A percentile compares a stretch with the other conserved stretches of the same genome.
Evolutionary conservation across 2,329 filamentous ascomycete genomes (phyloP).

Genomic region (Epichloe scottii): DNA sequence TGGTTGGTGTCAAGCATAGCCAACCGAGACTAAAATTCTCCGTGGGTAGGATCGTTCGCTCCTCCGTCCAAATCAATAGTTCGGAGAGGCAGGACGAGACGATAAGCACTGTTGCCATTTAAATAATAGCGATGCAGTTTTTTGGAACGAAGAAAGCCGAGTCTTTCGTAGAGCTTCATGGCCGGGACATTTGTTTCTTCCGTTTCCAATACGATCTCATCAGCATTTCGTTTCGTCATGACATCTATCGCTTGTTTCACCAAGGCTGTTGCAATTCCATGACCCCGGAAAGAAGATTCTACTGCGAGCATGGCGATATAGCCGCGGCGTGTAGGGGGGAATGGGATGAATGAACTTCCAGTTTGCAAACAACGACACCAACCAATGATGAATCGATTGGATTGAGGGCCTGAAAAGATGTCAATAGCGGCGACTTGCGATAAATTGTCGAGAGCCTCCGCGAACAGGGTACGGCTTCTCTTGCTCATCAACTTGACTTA

Average conservation of each 20-base stretch:
- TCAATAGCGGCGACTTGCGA: slow-evolving; percentile 2
- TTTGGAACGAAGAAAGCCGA: slow-evolving; percentile 88
- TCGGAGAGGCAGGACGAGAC: slow-evolving; percentile 72
- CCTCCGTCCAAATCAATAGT: slow-evolving; percentile 28
- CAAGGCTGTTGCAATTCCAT: slow-evolving; percentile 76
- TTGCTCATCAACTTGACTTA: slow-evolving; percentile 21
- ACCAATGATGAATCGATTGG: slow-evolving; percentile 53
- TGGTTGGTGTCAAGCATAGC: neutral
- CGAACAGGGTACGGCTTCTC: neutral
- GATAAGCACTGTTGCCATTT: slow-evolving; percentile 89
- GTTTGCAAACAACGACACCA: slow-evolving; percentile 88
- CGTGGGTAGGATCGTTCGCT: slow-evolving; percentile 22
- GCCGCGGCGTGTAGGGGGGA: slow-evolving; percentile 62
- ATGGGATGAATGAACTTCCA: slow-evolving; percentile 79
- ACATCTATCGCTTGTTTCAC: slow-evolving; percentile 85
- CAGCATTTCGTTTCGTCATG: slow-evolving; percentile 73
- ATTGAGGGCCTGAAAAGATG: slow-evolving; percentile 39
- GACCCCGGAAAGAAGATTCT: slow-evolving; percentile 62
- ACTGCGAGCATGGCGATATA: slow-evolving; percentile 99
- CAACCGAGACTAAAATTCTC: slow-evolving; percentile 8
- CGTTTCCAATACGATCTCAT: slow-evolving; percentile 92
- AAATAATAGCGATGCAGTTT: slow-evolving; percentile 90
- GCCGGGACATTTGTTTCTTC: slow-evolving; percentile 86
- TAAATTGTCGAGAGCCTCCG: neutral
- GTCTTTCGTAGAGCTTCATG: slow-evolving; percentile 81